These are phyloP conservation scores for Cunninghamia lanceolata DNA, from an alignment of 75 land plant genomes.

Conservation along the genomic window DNA sequence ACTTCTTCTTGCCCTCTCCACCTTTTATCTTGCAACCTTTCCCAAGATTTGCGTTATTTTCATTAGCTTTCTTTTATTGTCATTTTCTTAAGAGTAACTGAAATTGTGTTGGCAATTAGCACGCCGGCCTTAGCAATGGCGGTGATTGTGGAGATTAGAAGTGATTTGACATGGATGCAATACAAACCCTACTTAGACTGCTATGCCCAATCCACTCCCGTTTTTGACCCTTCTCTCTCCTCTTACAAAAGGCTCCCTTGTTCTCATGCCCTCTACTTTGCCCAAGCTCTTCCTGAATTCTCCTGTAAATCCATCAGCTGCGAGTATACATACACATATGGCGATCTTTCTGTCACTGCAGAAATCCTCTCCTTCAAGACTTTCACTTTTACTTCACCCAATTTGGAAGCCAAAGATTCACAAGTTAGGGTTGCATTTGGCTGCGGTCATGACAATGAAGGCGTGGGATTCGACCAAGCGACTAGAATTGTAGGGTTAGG, in stretches of 20 bases:
- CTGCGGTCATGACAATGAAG: constrained; percentile 37
- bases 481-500: constrained; percentile 27
- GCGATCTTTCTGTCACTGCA: constrained; percentile 35
- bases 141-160: constrained; percentile 22
- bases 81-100: no score
- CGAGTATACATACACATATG: constrained; percentile 33
- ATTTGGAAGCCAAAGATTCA: constrained; percentile 6
- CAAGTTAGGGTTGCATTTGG: constrained; percentile 17
- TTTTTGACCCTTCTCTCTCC: constrained; percentile 20
- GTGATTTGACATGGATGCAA: constrained; percentile 31
- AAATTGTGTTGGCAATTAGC: constrained; percentile 18
- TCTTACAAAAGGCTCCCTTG: constrained; percentile 12
- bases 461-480: constrained; percentile 18
- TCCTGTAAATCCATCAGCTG: constrained; percentile 4
- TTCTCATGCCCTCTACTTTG: not conserved
- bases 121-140: constrained; percentile 5
- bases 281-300: not conserved
- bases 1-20: no score
- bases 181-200: constrained; percentile 25
- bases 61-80: no score
- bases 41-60: no score
- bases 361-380: constrained; percentile 39
- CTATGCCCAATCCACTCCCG: constrained; percentile 23
- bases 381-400: constrained; percentile 4
- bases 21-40: no score